Base-by-base conservation (phyloP, 2,329 filamentous ascomycete genomes). In the Talaromyces sp. region DNA sequence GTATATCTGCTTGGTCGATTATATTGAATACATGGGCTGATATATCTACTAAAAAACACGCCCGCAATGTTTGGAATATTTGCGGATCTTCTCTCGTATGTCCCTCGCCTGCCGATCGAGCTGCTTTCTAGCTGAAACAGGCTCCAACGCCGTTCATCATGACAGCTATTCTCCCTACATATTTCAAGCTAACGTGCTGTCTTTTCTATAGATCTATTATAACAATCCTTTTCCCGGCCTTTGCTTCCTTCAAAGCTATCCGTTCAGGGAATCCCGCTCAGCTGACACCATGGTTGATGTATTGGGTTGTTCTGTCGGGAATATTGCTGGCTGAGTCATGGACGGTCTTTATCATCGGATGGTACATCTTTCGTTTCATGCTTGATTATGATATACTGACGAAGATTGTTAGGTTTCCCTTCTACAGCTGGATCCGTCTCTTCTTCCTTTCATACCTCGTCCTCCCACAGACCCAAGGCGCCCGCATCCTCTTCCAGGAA, bases 201-300 rank as follows among this genome's bases (percentile, higher is more conserved):
- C 19, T 33, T 19, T 19, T 14, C 11, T 37, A 14, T 75, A 96
- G 93, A 75, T 94, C 92, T 68, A 79, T 94, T 76, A 89, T 91
- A 66, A 96, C 93, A 64, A 93, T 96, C 75, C 88, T 97, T 75
- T 96, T 98, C 76, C 95, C 95, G 60, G 88, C 97, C 69, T 98
- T 97, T 81, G 93, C 94, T 70, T 97, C 94, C 69, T 98, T 97
- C 86, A 98, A 98, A 84, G 94, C 95, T 58, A 90, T 99, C 74
- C 94, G 95, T 81, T 93, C 92, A 16, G 90, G 90, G 61, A 92
- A 97, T 78, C 93, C 93, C 2, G 89, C 92, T 43, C 89, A 96
- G 75, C 85, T 97, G 66, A 92, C 92, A 69, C 94, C 94, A 89
- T 99, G 95, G 95, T 87, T 98, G 70, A 98, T 98, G 90, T 99